Evolutionary conservation across 441 rosid genomes (phyloP).

Genomic region (Melastoma candidum): DNA sequence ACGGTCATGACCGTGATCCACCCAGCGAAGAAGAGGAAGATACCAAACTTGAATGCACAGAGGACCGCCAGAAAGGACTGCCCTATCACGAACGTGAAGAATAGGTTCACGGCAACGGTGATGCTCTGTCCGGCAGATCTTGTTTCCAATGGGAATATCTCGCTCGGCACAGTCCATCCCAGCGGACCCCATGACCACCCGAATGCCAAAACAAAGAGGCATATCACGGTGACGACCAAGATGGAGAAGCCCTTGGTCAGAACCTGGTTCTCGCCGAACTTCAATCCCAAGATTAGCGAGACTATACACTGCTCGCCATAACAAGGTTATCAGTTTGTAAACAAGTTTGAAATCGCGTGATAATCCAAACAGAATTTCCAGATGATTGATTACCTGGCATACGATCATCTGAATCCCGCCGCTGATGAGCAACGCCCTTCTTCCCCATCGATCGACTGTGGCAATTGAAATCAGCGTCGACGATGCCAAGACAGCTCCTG

Average conservation of each 20-base stretch:
- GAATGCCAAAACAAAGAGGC: constrained; percentile 73
- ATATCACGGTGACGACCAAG: constrained; percentile 51
- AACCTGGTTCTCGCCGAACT: constrained; percentile 46
- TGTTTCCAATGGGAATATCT: constrained; percentile 71
- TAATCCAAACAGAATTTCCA: neutral
- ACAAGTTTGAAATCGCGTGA: neutral
- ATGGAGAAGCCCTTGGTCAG: constrained; percentile 54
- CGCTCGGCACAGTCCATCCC: constrained; percentile 91
- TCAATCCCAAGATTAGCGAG: constrained; percentile 55
- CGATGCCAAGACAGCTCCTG: constrained; percentile 73
- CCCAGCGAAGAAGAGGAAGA: constrained; percentile 76
- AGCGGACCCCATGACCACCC: constrained; percentile 98
- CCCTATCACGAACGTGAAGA: constrained; percentile 70
- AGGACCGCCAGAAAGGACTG: constrained; percentile 66
- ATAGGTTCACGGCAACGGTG: constrained; percentile 75
- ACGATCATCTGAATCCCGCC: constrained; percentile 79
- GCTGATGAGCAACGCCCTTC: constrained; percentile 61
- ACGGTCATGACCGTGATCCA: constrained; percentile 70
- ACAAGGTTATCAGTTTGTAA: neutral
- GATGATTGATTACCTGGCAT: constrained; percentile 45
- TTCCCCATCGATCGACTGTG: constrained; percentile 62
- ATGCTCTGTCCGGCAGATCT: constrained; percentile 89
- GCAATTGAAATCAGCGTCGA: constrained; percentile 67
- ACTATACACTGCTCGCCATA: constrained; percentile 41
- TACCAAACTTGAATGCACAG: constrained; percentile 63